Evolutionary conservation across 2,329 filamentous ascomycete species (phyloP), one percentile per base, ranked within the genome.

Genomic region (Lecanicillium sp.): DNA sequence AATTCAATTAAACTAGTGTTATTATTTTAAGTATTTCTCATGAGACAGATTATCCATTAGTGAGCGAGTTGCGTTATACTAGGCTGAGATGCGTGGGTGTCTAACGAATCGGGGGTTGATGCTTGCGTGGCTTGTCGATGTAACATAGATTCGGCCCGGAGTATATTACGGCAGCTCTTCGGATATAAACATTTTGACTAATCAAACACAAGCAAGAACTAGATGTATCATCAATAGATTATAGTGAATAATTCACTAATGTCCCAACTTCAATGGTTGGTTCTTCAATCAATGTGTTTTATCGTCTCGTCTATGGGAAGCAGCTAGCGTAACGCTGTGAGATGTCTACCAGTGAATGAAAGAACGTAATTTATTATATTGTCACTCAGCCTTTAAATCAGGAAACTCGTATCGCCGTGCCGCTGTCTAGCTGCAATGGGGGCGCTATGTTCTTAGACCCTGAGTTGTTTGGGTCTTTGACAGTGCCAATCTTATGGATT

Each of bases 281-380:
- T 6, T 6, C 18, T 4, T 22, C 22, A 20, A 34, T n/a, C n/a
- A n/a, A n/a, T n/a, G n/a, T n/a, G n/a, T n/a, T n/a, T n/a, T n/a
- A n/a, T n/a, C n/a, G n/a, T n/a, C n/a, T 49, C n/a, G 47, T 51
- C 37, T 37, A 34, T n/a, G 48, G 49, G 33, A 44, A 51, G 29
- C 48, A 51, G 37, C 47, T 47, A 8, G 40, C 42, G 7, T 42
- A 39, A 12, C 45, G 48, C 4, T 51, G 48, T 45, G 41, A 49
- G 35, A 45, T 49, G 29, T 29, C 44, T 51, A 4, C 32, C 41
- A 13, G 48, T 50, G 48, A 47, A 50, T n/a, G n/a, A n/a, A n/a
- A n/a, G n/a, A n/a, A n/a, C n/a, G n/a, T n/a, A n/a, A n/a, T n/a
- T n/a, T n/a, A n/a, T n/a, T n/a, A n/a, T n/a, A n/a, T n/a, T n/a